Evolutionary conservation across 352 stramenopile species (phyloP).

Genomic region (Pythium coloratum): DNA sequence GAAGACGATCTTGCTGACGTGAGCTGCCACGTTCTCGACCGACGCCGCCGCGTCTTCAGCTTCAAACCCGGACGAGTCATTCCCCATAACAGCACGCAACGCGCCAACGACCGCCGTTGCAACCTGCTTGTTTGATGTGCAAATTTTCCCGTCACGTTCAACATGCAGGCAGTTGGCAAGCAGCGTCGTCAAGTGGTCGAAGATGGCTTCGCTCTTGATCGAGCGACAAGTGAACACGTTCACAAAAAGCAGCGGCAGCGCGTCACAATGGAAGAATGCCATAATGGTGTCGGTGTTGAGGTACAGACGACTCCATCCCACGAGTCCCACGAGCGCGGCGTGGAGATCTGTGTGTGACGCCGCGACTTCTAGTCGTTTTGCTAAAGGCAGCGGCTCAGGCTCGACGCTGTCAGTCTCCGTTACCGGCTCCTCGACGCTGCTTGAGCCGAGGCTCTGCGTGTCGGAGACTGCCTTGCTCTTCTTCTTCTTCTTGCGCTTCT

Average conservation of each 20-base stretch:
- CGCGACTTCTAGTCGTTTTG: constrained; percentile 61
- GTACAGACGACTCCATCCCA: constrained; percentile 72
- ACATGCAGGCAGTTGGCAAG: constrained; percentile 63
- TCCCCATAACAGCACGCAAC: constrained; percentile 37
- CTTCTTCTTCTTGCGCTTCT: constrained; percentile 32
- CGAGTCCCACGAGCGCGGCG: constrained; percentile 65
- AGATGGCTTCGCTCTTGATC: constrained; percentile 35
- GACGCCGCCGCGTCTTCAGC: constrained; percentile 21
- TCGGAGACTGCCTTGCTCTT: constrained; percentile 23
- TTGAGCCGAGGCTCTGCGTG: neutral
- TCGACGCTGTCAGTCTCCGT: constrained; percentile 19
- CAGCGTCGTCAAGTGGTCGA: constrained; percentile 56
- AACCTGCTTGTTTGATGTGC: constrained; percentile 37
- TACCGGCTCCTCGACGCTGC: constrained; percentile 8
- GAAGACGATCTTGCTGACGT: constrained; percentile 56
- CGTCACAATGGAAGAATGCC: constrained; percentile 67
- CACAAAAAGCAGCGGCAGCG: constrained; percentile 55
- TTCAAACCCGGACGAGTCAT: neutral
- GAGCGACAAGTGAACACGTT: constrained; percentile 57
- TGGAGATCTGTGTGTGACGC: constrained; percentile 67
- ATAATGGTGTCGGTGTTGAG: constrained; percentile 65
- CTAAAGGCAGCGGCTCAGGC: constrained; percentile 48
- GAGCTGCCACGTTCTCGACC: constrained; percentile 36
- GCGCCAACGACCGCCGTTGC: constrained; percentile 45
- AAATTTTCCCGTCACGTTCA: constrained; percentile 34